Evolutionary conservation across 768 basidiomycete genomes (phyloP).

Genomic region (Gymnopilus junonius): DNA sequence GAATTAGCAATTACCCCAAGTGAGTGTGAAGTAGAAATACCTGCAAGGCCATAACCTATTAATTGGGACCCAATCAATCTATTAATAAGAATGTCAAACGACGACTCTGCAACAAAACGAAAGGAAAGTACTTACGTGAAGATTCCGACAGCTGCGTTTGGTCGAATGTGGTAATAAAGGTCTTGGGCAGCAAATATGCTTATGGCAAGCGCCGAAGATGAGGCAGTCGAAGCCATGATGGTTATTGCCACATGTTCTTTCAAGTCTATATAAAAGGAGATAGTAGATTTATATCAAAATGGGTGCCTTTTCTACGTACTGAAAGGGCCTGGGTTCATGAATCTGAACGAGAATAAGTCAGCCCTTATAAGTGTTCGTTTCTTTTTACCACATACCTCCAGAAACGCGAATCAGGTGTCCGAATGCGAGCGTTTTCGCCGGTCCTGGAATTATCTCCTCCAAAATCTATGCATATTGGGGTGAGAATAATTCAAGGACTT

Average conservation of each 20-base stretch:
- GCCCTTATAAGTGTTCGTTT: neutral
- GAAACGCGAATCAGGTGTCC: constrained; percentile 38
- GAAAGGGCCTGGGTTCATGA: constrained; percentile 65
- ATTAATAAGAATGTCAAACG: no score
- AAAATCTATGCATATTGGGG: constrained; percentile 23
- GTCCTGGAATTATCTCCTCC: constrained; percentile 40
- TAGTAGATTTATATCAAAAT: constrained; percentile 11
- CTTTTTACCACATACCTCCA: constrained; percentile 36
- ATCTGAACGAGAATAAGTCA: no score
- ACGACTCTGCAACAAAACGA: no score
- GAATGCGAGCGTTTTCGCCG: constrained; percentile 25
- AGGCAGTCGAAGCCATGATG: constrained; percentile 59
- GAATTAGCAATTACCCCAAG: constrained; percentile 10
- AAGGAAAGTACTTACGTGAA: constrained; percentile 27
- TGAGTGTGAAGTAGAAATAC: constrained; percentile 3
- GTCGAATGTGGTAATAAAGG: constrained; percentile 20
- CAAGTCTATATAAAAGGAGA: constrained; percentile 17
- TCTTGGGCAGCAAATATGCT: constrained; percentile 56
- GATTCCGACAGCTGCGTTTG: constrained; percentile 45
- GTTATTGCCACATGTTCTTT: constrained; percentile 59
- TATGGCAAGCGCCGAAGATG: constrained; percentile 52
- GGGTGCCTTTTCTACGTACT: constrained; percentile 36
- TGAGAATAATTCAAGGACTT: neutral
- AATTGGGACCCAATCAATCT: constrained; percentile 40
- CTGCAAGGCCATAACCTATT: constrained; percentile 43